Conservation (phyloP, 371 early-diverging fungal species). For the Haplosporangium sp. region DNA sequence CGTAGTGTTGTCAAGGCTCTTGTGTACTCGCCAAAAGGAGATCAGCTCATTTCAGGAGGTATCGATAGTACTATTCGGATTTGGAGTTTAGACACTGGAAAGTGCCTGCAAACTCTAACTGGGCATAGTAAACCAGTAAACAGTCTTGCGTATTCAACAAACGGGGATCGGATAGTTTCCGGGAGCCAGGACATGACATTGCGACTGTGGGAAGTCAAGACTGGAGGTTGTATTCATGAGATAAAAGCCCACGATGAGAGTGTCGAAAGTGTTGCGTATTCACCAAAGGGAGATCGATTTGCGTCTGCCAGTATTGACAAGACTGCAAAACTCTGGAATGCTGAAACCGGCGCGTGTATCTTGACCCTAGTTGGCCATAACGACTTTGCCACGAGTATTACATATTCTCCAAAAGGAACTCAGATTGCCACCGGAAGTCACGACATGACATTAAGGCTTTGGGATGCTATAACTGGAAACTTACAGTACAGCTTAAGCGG, state of each 20-base stretch:
- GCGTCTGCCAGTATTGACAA: constrained; percentile 12
- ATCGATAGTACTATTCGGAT: background rate
- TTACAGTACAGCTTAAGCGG: background rate
- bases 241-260: background rate
- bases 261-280: background rate
- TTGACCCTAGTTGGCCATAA: too few relatives aligned
- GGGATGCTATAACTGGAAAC: too few relatives aligned
- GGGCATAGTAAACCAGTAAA: constrained; percentile 1
- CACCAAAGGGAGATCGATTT: constrained; percentile 9
- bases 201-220: constrained; percentile 10
- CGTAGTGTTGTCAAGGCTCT: background rate
- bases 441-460: too few relatives aligned
- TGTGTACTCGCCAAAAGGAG: constrained; percentile 14
- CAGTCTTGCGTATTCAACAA: background rate
- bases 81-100: background rate
- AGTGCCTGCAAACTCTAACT: background rate
- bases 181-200: constrained; percentile 9
- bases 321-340: constrained; percentile 18
- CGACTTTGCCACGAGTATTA: too few relatives aligned
- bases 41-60: constrained; percentile 13
- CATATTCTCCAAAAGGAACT: too few relatives aligned
- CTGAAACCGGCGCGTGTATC: background rate
- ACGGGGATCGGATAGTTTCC: constrained; percentile 10
- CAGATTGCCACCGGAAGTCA: too few relatives aligned
- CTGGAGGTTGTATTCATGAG: background rate